A percentile compares a stretch with the other conserved stretches of the same genome.
phyloP scores from a whole-genome alignment of 345 rosid genomes.

The Populus simonii region DNA sequence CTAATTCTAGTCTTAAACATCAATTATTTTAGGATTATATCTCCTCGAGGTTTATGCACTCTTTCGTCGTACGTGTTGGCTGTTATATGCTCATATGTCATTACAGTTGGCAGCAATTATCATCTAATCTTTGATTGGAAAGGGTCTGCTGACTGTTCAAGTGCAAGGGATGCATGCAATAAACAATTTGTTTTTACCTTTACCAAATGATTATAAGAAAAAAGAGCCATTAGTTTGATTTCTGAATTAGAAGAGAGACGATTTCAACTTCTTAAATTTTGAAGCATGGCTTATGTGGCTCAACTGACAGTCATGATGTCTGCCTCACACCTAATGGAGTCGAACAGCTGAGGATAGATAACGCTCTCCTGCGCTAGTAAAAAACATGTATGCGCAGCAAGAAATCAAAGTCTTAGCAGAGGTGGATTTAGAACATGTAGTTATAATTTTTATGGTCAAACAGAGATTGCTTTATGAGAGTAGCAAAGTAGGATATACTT shows the following conservation, averaged over 20 bases:
- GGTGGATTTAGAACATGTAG: neutral
- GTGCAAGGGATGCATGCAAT: conserved; percentile 1
- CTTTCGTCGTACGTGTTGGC: too few species aligned
- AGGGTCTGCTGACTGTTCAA: neutral
- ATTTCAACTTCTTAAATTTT: neutral
- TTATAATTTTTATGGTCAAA: neutral
- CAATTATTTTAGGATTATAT: fast-evolving
- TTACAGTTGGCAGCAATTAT: too few species aligned
- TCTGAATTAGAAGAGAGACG: neutral
- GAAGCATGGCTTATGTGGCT: neutral
- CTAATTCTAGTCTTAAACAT: too few species aligned
- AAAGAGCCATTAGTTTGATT: neutral
- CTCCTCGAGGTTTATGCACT: too few species aligned
- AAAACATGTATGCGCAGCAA: conserved; percentile 5
- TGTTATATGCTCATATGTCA: too few species aligned
- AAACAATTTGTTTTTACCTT: conserved; percentile 10
- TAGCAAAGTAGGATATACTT: neutral
- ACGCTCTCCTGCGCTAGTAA: conserved; percentile 73
- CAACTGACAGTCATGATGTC: conserved; percentile 53
- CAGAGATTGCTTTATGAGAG: neutral
- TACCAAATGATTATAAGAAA: neutral
- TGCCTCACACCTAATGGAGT: conserved; percentile 62
- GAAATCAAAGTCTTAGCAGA: neutral
- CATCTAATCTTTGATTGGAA: too few species aligned
- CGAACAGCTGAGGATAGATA: conserved; percentile 54